Base-by-base conservation (phyloP, 805 yeast species). In the Komagataella pseudopastoris region DNA sequence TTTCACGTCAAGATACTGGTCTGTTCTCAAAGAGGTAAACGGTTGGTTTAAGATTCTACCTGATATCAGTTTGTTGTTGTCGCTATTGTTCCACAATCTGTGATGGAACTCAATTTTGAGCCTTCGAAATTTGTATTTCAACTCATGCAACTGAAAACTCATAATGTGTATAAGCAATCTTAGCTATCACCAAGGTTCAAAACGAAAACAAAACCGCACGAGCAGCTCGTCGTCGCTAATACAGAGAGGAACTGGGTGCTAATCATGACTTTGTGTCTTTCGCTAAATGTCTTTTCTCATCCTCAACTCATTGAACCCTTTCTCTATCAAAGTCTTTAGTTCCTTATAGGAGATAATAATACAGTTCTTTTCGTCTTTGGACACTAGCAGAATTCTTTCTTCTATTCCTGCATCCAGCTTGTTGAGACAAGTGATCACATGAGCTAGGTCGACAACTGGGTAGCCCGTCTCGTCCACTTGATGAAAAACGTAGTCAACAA, bases 391-490 rank as follows among this genome's bases (percentile, higher is more conserved):
- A 14, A 93, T 67, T 57, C 78, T 81, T 66, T 93, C 99, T 50
- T 87, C 89, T 39, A 84, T 75, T 1, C 97, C 98, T 5, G 91
- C 95, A 62, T 93, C 99, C 56, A 93, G 71, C 66, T 91, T 93
- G 67, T 91, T 91, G 60, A 93, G 70, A 59, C 85, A 78, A 49
- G 79, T 71, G 54, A 93, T 69, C 5, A 89, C 90, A 63, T 88
- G 88, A 0, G 89, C 82, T 58, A 93, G 71, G 65, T 93, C 96
- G 52, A 88, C 69, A 1, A 81, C 77, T 2, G 96, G 89, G 58
- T 76, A 75, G 12, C 96, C 96, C 22, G 66, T 65, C 50, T 84
- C 90, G 63, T 88, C 89, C 44, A 74, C 76, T 62, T 88, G 95
- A 60, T 86, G 93, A 68, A 90, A 93, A 2, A 89, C 83, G 61